These are phyloP conservation scores for Cerioporus squamosus DNA, from an alignment of 1,284 basidiomycete genomes.

Conservation along the genomic window DNA sequence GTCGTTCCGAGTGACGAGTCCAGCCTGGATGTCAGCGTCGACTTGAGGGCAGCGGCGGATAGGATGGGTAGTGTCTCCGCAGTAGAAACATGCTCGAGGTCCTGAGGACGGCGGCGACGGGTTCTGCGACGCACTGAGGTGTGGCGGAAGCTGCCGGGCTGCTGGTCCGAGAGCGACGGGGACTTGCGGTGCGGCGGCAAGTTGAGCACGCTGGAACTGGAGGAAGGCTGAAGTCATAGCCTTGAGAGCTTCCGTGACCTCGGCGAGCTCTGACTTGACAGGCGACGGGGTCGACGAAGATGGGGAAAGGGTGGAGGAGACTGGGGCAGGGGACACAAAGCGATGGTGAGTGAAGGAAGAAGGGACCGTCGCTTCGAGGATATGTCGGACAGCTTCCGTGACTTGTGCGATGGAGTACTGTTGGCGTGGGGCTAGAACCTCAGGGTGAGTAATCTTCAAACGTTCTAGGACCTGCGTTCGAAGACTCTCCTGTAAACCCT, in stretches of 20 bases:
- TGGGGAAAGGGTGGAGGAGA: neutral
- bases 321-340: too few species aligned
- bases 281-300: neutral
- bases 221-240: too few species aligned
- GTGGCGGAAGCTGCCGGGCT: neutral
- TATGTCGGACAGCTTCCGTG: neutral
- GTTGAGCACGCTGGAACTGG: neutral
- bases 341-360: neutral
- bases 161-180: too few species aligned
- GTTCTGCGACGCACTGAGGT: neutral
- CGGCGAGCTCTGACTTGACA: too few species aligned
- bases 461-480: neutral
- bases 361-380: neutral
- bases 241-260: too few species aligned
- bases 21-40: slow-evolving; percentile 6
- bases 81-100: slow-evolving; percentile 3
- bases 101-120: neutral
- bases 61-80: neutral
- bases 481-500: neutral
- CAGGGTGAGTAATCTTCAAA: slow-evolving; percentile 1
- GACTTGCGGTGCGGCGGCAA: neutral
- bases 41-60: slow-evolving; percentile 8
- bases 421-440: neutral
- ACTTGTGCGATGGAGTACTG: slow-evolving; percentile 6
- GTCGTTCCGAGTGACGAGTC: neutral